Conservation (phyloP, 345 rosid species). For the Salix viminalis region DNA sequence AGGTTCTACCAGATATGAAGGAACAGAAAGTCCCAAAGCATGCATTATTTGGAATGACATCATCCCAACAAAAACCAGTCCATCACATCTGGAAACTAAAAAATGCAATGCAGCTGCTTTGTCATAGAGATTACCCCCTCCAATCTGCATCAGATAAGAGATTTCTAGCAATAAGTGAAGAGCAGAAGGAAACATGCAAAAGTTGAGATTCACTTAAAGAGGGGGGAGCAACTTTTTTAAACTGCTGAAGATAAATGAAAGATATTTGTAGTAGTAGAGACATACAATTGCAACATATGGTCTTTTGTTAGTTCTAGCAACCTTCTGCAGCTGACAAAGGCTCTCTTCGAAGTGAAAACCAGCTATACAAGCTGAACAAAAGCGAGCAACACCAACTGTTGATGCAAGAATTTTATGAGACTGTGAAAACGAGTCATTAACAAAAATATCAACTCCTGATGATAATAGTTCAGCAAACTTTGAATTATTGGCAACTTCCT, state of each 20-base stretch:
- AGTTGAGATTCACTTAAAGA: background rate
- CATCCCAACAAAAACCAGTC: conserved; percentile 53
- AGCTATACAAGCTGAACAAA: conserved; percentile 48
- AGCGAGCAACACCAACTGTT: conserved; percentile 52
- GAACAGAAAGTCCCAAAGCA: conserved; percentile 45
- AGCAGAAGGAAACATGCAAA: background rate
- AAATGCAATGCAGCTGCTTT: conserved; percentile 56
- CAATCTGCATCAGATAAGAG: conserved; percentile 43
- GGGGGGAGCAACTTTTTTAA: background rate
- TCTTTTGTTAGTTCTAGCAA: conserved; percentile 30
- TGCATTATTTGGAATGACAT: conserved; percentile 61
- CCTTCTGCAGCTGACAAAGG: conserved; percentile 39
- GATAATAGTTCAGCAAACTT: conserved; percentile 46
- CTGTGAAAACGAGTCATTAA: conserved; percentile 53
- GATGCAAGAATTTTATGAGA: conserved; percentile 66
- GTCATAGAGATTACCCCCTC: conserved; percentile 50
- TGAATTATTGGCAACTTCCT: conserved; percentile 53
- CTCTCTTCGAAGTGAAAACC: conserved; percentile 60
- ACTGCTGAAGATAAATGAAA: background rate
- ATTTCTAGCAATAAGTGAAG: conserved; percentile 15
- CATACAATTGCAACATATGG: conserved; percentile 64
- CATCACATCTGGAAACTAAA: conserved; percentile 62
- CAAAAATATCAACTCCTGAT: conserved; percentile 60
- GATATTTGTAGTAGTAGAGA: background rate
- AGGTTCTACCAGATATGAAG: conserved; percentile 40